Evolutionary conservation across 2,329 filamentous ascomycete species (phyloP), one percentile per base, ranked within the genome.

Genomic region (Stagonosporopsis chrysanthemi): DNA sequence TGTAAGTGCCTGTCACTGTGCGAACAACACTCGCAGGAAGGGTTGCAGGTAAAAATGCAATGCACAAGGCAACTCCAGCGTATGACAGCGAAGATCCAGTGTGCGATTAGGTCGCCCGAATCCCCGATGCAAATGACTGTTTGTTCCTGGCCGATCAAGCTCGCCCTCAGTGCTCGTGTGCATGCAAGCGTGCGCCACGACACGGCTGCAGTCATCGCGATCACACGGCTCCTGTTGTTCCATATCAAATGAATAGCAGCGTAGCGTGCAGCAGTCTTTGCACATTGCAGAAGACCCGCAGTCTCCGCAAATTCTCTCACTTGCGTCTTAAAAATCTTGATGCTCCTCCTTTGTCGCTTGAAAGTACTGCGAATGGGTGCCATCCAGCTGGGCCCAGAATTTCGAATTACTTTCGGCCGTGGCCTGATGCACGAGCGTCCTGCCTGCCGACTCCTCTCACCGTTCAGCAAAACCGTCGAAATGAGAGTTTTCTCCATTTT

Each of bases 41-140:
- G n/a, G 24, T 45, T n/a, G 43, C 31, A 35, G 42, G 22, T 33
- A 55, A 47, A 41, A 42, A 51, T 60, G 51, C 46, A 56, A 52
- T 54, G 49, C 52, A 56, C 56, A 59, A 48, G 33, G 53, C 53
- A 49, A 49, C 52, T 47, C 41, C 56, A 52, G 51, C 51, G 52
- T 58, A 61, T 62, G 48, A 56, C 61, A 61, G 45, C 40, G 40
- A 49, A 44, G 56, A 62, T 51, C 31, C 6, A 28, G 31, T 57
- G 66, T 69, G 66, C 67, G 69, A 38, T 51, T 55, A 50, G 56
- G 55, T 66, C 58, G 52, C 66, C 72, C 71, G 68, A 44, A 44
- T 50, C 67, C 69, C 71, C 70, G 69, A 71, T 65, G 65, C 70
- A 65, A 52, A 48, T 59, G 48, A 44, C 44, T 56, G 62, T 64